A percentile compares a stretch with the other conserved stretches of the same genome.
phyloP scores from a whole-genome alignment of 306 rosid genomes.

The Prunus fruticosa region DNA sequence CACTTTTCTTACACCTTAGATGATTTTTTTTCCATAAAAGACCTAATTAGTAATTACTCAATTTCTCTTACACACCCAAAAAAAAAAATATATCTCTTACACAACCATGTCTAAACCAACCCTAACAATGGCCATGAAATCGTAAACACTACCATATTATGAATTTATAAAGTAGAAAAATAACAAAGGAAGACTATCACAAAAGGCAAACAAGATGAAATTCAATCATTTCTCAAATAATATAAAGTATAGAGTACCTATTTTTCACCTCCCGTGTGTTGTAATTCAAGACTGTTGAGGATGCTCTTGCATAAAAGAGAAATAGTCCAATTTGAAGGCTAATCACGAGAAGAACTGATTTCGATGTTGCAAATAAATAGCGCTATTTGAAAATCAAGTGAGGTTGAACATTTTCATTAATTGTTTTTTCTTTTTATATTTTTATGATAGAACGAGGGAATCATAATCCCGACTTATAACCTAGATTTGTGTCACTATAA shows the following conservation, averaged over 20 bases:
- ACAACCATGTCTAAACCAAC: no score
- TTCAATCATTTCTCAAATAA: no score
- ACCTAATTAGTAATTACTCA: no score
- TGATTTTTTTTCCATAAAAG: no score
- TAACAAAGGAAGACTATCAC: neutral
- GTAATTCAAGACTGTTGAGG: neutral
- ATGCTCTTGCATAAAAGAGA: neutral
- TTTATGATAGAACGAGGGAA: neutral
- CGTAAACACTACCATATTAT: neutral
- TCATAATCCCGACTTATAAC: neutral
- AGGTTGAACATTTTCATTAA: neutral
- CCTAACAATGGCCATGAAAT: neutral
- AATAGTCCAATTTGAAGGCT: neutral
- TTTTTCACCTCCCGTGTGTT: neutral
- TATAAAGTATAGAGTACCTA: neutral
- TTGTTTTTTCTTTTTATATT: neutral
- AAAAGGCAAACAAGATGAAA: neutral
- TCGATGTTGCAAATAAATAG: neutral
- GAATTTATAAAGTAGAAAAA: no score
- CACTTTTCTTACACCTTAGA: no score
- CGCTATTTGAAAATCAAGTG: neutral
- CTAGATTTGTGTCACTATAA: neutral
- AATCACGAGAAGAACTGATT: neutral
- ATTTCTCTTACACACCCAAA: no score
- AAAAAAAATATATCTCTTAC: no score